Evolutionary conservation across 306 rosid species (phyloP), one percentile per base, ranked within the genome.

Genomic region (Quercus suber): DNA sequence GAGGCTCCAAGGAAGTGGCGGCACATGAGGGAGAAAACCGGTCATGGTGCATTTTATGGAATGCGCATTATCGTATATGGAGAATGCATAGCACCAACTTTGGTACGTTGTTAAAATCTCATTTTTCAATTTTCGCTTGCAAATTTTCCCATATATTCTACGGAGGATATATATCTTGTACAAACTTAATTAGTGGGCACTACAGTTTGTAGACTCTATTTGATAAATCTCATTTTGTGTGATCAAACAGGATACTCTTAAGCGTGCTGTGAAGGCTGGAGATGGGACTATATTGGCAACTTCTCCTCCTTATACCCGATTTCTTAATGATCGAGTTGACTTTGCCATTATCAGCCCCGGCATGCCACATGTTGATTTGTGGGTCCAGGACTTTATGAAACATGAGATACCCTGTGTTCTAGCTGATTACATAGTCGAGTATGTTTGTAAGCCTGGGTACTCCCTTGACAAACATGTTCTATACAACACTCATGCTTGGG

Each of bases 1-100:
- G 98, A 93, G 86, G 99, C 99, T 79, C 99, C 99, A 6, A 90
- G 99, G 83, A 95, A 88, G 81, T 95, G 98, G 97, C 96, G 97
- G 81, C 86, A 85, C 64, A 78, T 95, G 85, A 89, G 83, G 84
- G 90, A 88, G 89, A 89, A 85, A 84, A 93, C 98, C 2, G 97
- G 94, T 75, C 98, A 91, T 14, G 98, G 98, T 55, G 98, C 93
- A 58, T 88, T 95, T 33, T 80, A 88, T 73, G 98, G 98, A 67
- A 84, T 91, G 96, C 93, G 88, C 74, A 73, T 88, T 41, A 75
- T 93, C 81, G 78, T 95, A 31, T 90, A 95, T 52, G 98, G 99
- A 0, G 98, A 91, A 74, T 95, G 92, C 78, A 91, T 91, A 41
- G 91, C 94, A 17, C 97, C 98, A 4, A 78, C 97, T 80, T 81